A percentile compares a stretch with the other conserved stretches of the same genome.
These are phyloP conservation scores for Elongisporangium undulatum DNA, from an alignment of 352 stramenopile genomes.

Conservation along the genomic window DNA sequence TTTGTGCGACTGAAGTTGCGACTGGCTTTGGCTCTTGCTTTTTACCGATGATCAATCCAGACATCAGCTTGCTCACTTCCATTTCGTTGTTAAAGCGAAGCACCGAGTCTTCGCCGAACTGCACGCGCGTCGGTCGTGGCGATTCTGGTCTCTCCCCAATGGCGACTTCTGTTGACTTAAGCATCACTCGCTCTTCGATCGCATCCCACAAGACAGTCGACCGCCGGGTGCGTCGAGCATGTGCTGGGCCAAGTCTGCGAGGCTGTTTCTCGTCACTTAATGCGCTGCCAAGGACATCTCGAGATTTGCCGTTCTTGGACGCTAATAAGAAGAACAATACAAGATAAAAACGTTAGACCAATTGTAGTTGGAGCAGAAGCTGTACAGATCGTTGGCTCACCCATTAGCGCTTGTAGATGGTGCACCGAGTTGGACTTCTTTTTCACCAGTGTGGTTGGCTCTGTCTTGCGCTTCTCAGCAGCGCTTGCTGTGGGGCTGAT, in stretches of 20 bases:
- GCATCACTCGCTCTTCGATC: constrained; percentile 28
- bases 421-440: constrained; percentile 53
- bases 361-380: not conserved
- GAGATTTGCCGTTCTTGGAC: constrained; percentile 19
- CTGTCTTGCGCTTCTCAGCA: not conserved
- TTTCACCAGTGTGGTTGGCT: not conserved
- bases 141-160: not conserved
- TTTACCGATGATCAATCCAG: not conserved
- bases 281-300: constrained; percentile 35
- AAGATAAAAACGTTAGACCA: constrained; percentile 12
- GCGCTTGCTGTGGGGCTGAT: not conserved
- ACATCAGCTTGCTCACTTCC: not conserved
- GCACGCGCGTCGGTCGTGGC: not conserved
- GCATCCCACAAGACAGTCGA: constrained; percentile 45
- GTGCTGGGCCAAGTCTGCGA: constrained; percentile 24
- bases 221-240: constrained; percentile 40
- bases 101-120: not conserved
- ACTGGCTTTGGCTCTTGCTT: not conserved
- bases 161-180: not conserved
- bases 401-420: constrained; percentile 55
- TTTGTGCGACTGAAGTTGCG: not conserved
- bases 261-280: constrained; percentile 14
- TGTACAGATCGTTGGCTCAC: constrained; percentile 16
- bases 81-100: not conserved
- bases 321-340: constrained; percentile 13